A percentile compares a stretch with the other conserved stretches of the same genome.
phyloP scores from a whole-genome alignment of 495 filamentous ascomycete species.

The Aspergillus nidulans region DNA sequence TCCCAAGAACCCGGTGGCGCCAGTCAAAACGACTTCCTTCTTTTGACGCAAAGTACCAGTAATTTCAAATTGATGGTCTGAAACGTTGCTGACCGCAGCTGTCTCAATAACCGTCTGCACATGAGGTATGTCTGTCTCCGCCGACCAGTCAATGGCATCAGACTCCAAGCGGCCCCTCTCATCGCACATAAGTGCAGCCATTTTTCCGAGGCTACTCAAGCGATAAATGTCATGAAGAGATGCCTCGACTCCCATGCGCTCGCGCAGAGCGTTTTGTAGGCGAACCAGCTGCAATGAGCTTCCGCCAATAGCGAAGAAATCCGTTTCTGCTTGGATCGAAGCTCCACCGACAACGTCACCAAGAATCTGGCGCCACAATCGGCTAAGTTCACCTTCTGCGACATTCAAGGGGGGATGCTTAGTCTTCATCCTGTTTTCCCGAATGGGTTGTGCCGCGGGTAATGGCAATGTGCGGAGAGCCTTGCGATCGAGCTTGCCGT shows the following conservation, averaged over 20 bases:
- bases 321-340: background rate
- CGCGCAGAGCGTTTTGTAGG: conserved; percentile 25
- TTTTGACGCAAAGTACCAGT: background rate
- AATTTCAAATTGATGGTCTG: background rate
- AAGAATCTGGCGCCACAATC: no score
- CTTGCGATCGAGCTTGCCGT: conserved; percentile 40
- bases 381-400: no score
- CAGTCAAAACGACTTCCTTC: conserved; percentile 27
- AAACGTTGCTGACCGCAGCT: background rate
- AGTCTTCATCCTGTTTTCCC: no score
- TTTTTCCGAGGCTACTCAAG: conserved; percentile 25
- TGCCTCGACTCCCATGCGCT: conserved; percentile 19
- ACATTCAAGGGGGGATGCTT: no score
- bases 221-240: conserved; percentile 22
- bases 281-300: conserved; percentile 31
- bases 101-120: no score
- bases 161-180: background rate
- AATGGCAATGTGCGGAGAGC: conserved; percentile 22
- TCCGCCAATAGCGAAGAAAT: conserved; percentile 39
- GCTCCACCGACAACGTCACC: background rate
- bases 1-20: conserved; percentile 35
- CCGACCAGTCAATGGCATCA: conserved; percentile 20
- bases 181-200: background rate
- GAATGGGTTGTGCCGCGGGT: no score
- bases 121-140: background rate